Evolutionary conservation across 176 grass and related monocot genomes (phyloP).

Genomic region (Oryza longistaminata): DNA sequence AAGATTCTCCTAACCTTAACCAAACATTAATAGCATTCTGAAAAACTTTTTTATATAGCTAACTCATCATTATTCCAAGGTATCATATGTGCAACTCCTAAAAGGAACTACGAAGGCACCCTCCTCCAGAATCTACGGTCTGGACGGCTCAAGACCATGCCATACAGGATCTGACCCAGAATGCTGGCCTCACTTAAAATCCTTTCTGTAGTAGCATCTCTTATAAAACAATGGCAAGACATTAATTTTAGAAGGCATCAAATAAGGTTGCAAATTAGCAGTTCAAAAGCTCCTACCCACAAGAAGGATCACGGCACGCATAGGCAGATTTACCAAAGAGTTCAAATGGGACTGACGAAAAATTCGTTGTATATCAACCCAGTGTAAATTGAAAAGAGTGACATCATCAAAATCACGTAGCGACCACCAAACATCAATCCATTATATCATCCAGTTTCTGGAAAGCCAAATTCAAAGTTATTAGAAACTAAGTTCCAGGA

Average conservation of each 20-base stretch:
- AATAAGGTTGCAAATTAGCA: background rate
- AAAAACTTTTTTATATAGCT: slow-evolving; percentile 86
- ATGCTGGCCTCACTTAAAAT: slow-evolving; percentile 65
- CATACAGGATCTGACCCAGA: slow-evolving; percentile 90
- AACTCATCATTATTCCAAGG: slow-evolving; percentile 88
- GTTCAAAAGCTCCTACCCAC: slow-evolving; percentile 52
- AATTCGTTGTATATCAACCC: slow-evolving; percentile 96
- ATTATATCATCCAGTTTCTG: slow-evolving; percentile 89
- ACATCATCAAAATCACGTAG: slow-evolving; percentile 92
- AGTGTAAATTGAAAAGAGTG: slow-evolving; percentile 92
- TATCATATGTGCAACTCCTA: slow-evolving; percentile 95
- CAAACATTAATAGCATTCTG: slow-evolving; percentile 65
- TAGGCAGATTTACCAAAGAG: slow-evolving; percentile 93
- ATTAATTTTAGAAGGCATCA: background rate
- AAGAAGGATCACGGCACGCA: slow-evolving; percentile 70
- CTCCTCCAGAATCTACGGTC: no score
- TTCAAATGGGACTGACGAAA: slow-evolving; percentile 93
- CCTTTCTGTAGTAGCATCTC: slow-evolving; percentile 71
- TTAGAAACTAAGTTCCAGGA: background rate
- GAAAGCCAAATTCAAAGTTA: slow-evolving; percentile 8
- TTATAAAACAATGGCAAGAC: slow-evolving; percentile 16
- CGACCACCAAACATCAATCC: slow-evolving; percentile 89
- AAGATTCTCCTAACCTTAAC: slow-evolving; percentile 56
- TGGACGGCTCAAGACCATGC: slow-evolving; percentile 81
- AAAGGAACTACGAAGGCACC: no score